Evolutionary conservation across 1,139 yeast species (phyloP), one percentile per base, ranked within the genome.

Genomic region (Zygoascus meyerae): DNA sequence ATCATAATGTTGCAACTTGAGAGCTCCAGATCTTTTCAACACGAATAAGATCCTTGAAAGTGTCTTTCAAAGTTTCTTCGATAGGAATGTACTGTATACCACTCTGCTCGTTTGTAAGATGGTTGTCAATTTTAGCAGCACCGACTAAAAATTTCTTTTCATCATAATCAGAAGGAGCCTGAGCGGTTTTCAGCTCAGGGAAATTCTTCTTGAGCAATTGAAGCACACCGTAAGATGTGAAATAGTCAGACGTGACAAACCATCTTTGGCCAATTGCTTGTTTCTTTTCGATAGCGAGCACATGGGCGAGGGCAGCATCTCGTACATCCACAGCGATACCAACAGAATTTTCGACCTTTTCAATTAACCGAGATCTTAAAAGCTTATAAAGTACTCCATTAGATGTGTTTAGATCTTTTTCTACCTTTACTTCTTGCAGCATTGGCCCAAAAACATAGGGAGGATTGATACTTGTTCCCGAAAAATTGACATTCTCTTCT

Each of bases 251-350:
- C 12, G 67, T 60, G 52, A 73, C 59, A 45, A 73, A 68, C 48
- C 70, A 65, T 43, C 82, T 67, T 55, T 71, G 64, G 35, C 69
- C 69, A n/a, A 64, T 62, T 9, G 69, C 58, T 6, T 58, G 52
- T 1, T 52, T 46, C 14, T 59, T 57, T 42, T 68, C 71, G 26
- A 75, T 62, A 1, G 75, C 75, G 34, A 58, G 54, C 8, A 77
- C 59, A 57, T 77, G 83, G 10, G 78, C 78, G 48, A 57, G 60
- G 3, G 81, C 79, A 9, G 74, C 74, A 55, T 78, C 80, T 47
- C 81, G 66, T 1, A 78, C 82, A 54, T 77, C 81, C 36, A 73
- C 67, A 58, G 58, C 60, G 33, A 56, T 44, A 44, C 28, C 35
- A 34, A 50, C 28, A 2, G 44, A 42, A 9, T 48, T 38, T 2